These are phyloP conservation scores for Rhizopogon vesiculosus DNA, from an alignment of 768 basidiomycete genomes.

Conservation along the genomic window DNA sequence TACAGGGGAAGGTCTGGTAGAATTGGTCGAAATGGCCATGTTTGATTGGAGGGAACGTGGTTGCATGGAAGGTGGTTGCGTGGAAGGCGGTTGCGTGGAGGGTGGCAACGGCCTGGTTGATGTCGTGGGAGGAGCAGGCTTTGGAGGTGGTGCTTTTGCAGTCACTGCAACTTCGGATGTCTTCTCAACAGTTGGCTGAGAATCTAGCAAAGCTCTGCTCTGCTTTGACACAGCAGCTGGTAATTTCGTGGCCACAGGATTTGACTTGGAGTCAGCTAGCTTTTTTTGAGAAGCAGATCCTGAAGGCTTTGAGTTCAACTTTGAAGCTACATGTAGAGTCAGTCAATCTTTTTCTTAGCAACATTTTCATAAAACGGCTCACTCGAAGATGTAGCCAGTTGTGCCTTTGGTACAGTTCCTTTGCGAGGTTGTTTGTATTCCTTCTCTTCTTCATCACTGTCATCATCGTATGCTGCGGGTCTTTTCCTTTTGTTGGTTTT, in stretches of 20 bases:
- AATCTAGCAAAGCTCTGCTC: background rate
- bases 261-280: background rate
- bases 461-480: slow-evolving; percentile 11
- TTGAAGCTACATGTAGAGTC: background rate
- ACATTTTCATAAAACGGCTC: background rate
- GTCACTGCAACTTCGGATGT: background rate
- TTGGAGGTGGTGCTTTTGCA: background rate
- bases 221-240: background rate
- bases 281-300: background rate
- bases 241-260: background rate
- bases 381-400: slow-evolving; percentile 2
- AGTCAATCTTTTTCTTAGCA: background rate
- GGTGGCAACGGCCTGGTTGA: background rate
- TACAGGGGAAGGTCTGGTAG: background rate
- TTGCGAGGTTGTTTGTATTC: slow-evolving; percentile 7
- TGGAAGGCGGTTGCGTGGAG: too few relatives aligned
- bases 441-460: slow-evolving; percentile 18
- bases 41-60: background rate
- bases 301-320: background rate
- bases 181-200: background rate
- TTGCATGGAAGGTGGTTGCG: background rate
- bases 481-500: slow-evolving; percentile 25
- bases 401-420: slow-evolving; percentile 8
- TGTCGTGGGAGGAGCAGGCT: background rate
- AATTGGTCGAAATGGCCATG: background rate